These are phyloP conservation scores for Oryza meyeriana DNA, from an alignment of 176 grass and related monocot species.

Conservation along the genomic window DNA sequence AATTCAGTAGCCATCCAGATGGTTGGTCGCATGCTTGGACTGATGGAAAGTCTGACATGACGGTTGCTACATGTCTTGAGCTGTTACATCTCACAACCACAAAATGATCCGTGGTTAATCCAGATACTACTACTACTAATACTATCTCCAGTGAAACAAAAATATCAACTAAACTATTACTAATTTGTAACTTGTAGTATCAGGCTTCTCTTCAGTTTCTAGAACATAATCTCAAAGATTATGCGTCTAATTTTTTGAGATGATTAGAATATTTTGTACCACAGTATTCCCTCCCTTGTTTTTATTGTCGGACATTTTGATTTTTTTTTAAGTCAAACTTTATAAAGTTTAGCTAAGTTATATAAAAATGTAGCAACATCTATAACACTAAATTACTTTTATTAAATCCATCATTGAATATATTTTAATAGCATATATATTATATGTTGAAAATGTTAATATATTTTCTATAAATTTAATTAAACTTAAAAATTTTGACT, in stretches of 20 bases:
- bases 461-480: too few relatives aligned
- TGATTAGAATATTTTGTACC: not conserved
- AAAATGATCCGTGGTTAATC: not conserved
- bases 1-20: not conserved
- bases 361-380: too few relatives aligned
- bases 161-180: not conserved
- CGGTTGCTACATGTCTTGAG: not conserved
- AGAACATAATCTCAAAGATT: not conserved
- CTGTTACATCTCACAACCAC: not conserved
- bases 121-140: not conserved
- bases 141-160: not conserved
- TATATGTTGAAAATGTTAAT: too few relatives aligned
- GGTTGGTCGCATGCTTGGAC: not conserved
- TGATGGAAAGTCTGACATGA: not conserved
- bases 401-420: too few relatives aligned
- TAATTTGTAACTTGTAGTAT: not conserved
- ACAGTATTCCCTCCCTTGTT: too few relatives aligned
- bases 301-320: too few relatives aligned
- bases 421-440: too few relatives aligned
- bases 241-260: not conserved
- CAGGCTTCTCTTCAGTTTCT: not conserved
- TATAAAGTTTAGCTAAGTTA: too few relatives aligned
- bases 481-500: too few relatives aligned
- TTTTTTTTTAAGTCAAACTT: too few relatives aligned
- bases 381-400: too few relatives aligned